A percentile compares a stretch with the other conserved stretches of the same genome.
phyloP scores from a whole-genome alignment of 2,329 filamentous ascomycete species.

The Neonectria neomacrospora region DNA sequence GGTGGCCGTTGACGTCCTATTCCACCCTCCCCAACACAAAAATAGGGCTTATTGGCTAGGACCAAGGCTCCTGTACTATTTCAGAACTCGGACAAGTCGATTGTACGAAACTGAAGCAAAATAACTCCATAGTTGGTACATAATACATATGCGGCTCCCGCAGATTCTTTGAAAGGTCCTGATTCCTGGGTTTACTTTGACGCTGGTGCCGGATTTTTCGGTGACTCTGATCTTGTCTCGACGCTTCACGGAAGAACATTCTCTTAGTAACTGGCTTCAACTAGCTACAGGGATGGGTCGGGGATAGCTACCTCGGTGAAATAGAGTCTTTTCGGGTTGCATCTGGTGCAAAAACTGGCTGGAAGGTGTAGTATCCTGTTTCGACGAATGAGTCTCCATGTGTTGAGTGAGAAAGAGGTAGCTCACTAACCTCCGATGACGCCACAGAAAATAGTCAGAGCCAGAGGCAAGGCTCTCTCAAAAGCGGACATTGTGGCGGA shows the following conservation, averaged over 20 bases:
- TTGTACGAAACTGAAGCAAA: not conserved
- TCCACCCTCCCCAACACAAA: not conserved
- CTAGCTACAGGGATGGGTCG: no score
- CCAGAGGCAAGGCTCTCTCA: constrained; percentile 49
- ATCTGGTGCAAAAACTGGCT: constrained; percentile 48
- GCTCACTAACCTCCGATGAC: constrained; percentile 49
- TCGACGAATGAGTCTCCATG: constrained; percentile 24
- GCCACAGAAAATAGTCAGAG: constrained; percentile 51
- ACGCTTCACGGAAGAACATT: constrained; percentile 15
- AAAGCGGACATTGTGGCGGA: constrained; percentile 48
- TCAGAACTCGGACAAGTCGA: not conserved
- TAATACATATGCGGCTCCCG: no score
- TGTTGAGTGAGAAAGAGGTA: not conserved
- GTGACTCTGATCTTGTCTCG: constrained; percentile 21
- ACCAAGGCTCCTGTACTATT: not conserved
- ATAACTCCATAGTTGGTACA: no score
- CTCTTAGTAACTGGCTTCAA: not conserved
- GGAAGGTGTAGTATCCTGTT: constrained; percentile 53
- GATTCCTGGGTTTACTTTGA: constrained; percentile 19
- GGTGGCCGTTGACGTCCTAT: not conserved
- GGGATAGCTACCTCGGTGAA: constrained; percentile 25
- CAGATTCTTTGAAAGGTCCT: not conserved
- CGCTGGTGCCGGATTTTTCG: constrained; percentile 25
- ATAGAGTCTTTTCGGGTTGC: constrained; percentile 23
- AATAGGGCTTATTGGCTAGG: not conserved